A percentile compares a stretch with the other conserved stretches of the same genome.
phyloP scores from a whole-genome alignment of 352 stramenopile species.

The Globisporangium uncinulatum region DNA sequence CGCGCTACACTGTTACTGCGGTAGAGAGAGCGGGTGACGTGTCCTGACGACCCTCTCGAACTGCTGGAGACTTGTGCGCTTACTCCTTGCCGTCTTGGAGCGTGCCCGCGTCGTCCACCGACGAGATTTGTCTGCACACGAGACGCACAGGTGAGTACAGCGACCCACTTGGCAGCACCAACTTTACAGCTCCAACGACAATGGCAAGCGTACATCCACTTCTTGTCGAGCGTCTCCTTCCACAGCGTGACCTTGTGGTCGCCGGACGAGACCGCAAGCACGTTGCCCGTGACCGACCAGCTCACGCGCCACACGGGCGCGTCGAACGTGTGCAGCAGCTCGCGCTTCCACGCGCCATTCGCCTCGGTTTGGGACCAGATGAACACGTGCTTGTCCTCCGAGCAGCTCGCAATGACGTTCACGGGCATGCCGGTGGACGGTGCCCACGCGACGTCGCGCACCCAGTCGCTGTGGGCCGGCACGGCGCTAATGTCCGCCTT shows the following conservation, averaged over 20 bases:
- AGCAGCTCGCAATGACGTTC: constrained; percentile 92
- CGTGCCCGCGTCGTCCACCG: constrained; percentile 74
- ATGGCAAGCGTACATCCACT: constrained; percentile 80
- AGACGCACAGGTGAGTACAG: neutral
- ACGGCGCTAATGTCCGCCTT: constrained; percentile 72
- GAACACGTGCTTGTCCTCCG: constrained; percentile 88
- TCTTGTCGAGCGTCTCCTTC: constrained; percentile 97
- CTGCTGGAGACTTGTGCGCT: neutral
- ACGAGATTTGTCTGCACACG: constrained; percentile 78
- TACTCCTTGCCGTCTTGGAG: constrained; percentile 79
- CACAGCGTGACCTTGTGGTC: constrained; percentile 97
- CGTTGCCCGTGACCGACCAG: constrained; percentile 98
- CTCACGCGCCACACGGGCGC: constrained; percentile 97
- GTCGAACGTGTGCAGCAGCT: constrained; percentile 93
- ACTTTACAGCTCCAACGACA: constrained; percentile 14
- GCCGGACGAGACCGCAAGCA: constrained; percentile 96
- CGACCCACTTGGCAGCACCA: too few relatives aligned
- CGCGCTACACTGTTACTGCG: too few relatives aligned
- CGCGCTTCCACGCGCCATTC: constrained; percentile 84
- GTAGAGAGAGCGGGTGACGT: too few relatives aligned
- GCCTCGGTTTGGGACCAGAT: constrained; percentile 93
- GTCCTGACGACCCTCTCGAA: neutral
- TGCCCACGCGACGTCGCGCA: constrained; percentile 97
- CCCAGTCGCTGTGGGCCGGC: constrained; percentile 92
- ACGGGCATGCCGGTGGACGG: constrained; percentile 90